phyloP scores from a whole-genome alignment of 2,329 filamentous ascomycete genomes.

The Thielaviopsis ethacetica region DNA sequence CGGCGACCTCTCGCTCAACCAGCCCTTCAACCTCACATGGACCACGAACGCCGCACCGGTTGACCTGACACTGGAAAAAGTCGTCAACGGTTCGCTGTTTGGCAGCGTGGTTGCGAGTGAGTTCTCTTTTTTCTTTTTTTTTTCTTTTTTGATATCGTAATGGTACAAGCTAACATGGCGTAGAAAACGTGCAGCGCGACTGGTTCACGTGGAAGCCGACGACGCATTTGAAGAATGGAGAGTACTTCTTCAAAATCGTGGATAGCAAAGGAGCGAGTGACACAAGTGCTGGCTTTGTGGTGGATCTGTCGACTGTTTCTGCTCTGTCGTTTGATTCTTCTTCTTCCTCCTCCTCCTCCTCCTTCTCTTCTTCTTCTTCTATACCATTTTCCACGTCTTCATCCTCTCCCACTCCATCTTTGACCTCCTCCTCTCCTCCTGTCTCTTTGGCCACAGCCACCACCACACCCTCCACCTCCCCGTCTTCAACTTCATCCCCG shows the following conservation, averaged over 20 bases:
- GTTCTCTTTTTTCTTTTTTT: not conserved
- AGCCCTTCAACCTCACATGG: conserved; percentile 4
- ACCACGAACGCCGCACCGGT: conserved; percentile 1
- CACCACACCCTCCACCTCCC: too few relatives aligned
- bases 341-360: not conserved
- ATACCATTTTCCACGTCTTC: not conserved
- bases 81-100: not conserved
- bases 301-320: not conserved
- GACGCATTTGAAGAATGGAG: not conserved
- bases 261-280: not conserved
- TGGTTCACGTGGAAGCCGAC: not conserved
- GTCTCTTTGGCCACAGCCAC: too few relatives aligned
- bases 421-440: not conserved
- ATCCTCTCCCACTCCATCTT: not conserved
- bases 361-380: not conserved
- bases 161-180: not conserved
- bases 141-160: too few relatives aligned
- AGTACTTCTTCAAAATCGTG: not conserved
- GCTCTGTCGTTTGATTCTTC: not conserved
- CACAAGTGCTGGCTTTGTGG: not conserved
- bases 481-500: too few relatives aligned
- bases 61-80: not conserved
- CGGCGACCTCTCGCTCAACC: not conserved
- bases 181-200: not conserved
- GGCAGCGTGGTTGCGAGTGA: not conserved